These are phyloP conservation scores for Phialophora tarda DNA, from an alignment of 2,329 filamentous ascomycete species.

Conservation along the genomic window DNA sequence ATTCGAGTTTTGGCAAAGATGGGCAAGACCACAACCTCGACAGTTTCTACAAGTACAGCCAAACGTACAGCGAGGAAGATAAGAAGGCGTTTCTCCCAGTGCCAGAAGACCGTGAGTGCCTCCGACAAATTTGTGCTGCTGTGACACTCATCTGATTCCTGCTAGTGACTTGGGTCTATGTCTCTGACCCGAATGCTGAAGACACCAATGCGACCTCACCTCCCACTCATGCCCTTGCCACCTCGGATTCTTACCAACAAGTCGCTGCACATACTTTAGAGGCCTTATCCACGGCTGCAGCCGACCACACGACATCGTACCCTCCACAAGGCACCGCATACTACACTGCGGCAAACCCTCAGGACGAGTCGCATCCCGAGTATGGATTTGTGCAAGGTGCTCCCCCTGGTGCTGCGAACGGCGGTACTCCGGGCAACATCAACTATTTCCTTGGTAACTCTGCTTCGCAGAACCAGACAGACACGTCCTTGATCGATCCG, in stretches of 20 bases:
- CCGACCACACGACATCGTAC: constrained; percentile 26
- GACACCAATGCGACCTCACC: constrained; percentile 22
- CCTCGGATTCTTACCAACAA: constrained; percentile 32
- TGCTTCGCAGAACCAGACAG: constrained; percentile 27
- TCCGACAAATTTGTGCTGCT: not conserved
- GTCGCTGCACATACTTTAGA: constrained; percentile 33
- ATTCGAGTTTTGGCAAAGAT: constrained; percentile 49
- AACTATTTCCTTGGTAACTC: constrained; percentile 20
- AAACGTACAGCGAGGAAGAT: constrained; percentile 30
- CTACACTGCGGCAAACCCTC: constrained; percentile 31
- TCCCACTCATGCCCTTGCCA: constrained; percentile 19
- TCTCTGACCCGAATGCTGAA: constrained; percentile 32
- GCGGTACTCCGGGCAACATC: constrained; percentile 16
- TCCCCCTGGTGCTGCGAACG: constrained; percentile 14
- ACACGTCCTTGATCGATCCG: constrained; percentile 35
- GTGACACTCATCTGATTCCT: constrained; percentile 7
- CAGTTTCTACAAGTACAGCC: constrained; percentile 33
- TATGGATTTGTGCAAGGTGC: constrained; percentile 32
- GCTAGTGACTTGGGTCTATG: constrained; percentile 34
- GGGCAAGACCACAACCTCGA: constrained; percentile 25
- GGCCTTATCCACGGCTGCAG: constrained; percentile 33
- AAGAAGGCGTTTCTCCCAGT: constrained; percentile 32
- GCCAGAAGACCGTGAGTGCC: constrained; percentile 28
- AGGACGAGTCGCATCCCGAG: constrained; percentile 26
- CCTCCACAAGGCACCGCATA: constrained; percentile 32